Base-by-base conservation (phyloP, 768 basidiomycete genomes). In the Crepidotus variabilis region DNA sequence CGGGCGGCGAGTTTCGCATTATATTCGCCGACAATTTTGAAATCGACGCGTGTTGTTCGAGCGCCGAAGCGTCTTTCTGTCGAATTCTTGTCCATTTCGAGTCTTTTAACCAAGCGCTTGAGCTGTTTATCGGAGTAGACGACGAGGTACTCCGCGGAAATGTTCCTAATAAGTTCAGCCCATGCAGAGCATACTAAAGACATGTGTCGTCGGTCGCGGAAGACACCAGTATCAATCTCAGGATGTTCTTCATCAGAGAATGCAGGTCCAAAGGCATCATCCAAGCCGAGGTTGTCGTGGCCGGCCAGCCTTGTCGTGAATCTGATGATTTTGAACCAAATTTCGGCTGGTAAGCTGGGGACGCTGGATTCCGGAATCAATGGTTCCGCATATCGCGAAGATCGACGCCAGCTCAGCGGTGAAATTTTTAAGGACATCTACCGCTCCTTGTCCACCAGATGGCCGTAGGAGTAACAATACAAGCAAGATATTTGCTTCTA, bases 41-140 rank as follows among this genome's bases (percentile, higher is more conserved):
- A 69, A 48, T 80, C 79, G 47, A 80, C 68, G 6, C 79, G 70
- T 2, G 63, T 69, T n/a, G 75, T 75, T 54, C 69, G 62, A 2
- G 71, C 71, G 13, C 78, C 79, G n/a, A 62, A n/a, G 34, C 67
- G 62, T 20, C 61, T 55, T 20, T 18, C 8, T 8, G 60, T 63
- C 3, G 54, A 46, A 48, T 68, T 36, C 16, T 67, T 68, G 61
- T 62, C 63, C 6, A 56, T 53, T 55, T 78, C 73, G 33, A 79
- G 67, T 24, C 65, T 66, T 32, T 72, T 63, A 35, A 77, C 69
- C 6, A 73, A 59, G 33, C 61, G 48, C 10, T 63, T 52, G 22
- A 78, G 64, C 55, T 79, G 72, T n/a, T 65, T 57, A 13, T 67
- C 67, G 6, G 67, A 68, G 32, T 70, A 68, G 49, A 80, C 65